A percentile compares a stretch with the other conserved stretches of the same genome.
These are phyloP conservation scores for Guyanaporus albipodus DNA, from an alignment of 768 basidiomycete species.

Conservation along the genomic window DNA sequence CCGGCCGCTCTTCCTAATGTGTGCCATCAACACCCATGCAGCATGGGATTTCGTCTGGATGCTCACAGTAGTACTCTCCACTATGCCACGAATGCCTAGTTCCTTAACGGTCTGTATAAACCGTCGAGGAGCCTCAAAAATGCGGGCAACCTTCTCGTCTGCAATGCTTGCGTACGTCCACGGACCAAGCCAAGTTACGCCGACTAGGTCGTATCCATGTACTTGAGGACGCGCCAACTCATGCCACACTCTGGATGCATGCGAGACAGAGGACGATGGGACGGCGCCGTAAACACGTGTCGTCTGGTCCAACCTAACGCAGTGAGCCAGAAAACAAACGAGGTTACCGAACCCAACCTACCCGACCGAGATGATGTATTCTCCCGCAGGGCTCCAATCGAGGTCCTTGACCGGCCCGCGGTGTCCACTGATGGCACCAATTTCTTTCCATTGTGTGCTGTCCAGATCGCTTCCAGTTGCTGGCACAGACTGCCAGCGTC, in stretches of 20 bases:
- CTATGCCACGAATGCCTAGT: slow-evolving; percentile 46
- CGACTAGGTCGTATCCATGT: slow-evolving; percentile 92
- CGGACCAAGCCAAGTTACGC: slow-evolving; percentile 68
- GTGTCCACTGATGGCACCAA: slow-evolving; percentile 84
- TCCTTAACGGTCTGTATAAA: slow-evolving; percentile 66
- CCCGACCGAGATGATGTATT: slow-evolving; percentile 85
- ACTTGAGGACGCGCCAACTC: slow-evolving; percentile 92
- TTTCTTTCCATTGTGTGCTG: slow-evolving; percentile 64
- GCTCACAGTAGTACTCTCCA: slow-evolving; percentile 50
- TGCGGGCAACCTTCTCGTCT: slow-evolving; percentile 92
- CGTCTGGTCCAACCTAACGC: slow-evolving; percentile 79
- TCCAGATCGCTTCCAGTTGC: slow-evolving; percentile 15
- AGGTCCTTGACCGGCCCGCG: slow-evolving; percentile 73
- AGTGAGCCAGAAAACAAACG: neutral
- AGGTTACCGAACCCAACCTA: slow-evolving; percentile 33
- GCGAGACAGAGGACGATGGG: slow-evolving; percentile 15
- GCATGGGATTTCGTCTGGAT: neutral
- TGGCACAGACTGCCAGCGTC: slow-evolving; percentile 65
- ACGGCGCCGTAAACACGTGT: slow-evolving; percentile 78
- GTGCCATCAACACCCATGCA: slow-evolving; percentile 4
- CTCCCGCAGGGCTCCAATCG: slow-evolving; percentile 82
- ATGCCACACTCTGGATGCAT: slow-evolving; percentile 53
- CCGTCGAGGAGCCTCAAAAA: slow-evolving; percentile 85
- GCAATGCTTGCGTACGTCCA: slow-evolving; percentile 86
- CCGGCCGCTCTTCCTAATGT: slow-evolving; percentile 56